Evolutionary conservation across 2,329 filamentous ascomycete genomes (phyloP).

Genomic region (Phialophora chinensis): DNA sequence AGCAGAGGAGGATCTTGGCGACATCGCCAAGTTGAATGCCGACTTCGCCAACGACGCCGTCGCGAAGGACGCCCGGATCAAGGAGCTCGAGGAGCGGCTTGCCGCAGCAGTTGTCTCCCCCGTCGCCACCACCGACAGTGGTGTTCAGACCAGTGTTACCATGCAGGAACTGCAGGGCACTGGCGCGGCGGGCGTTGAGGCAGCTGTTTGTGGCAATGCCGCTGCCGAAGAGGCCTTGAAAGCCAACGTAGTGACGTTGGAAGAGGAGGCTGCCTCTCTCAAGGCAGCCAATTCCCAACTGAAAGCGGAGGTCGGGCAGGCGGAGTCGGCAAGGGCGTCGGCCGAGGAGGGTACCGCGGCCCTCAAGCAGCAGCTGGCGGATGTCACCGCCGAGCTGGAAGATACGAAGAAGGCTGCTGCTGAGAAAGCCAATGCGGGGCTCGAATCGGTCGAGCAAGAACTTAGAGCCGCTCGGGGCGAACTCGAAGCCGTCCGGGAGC

Average conservation of each 20-base stretch:
- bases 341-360: too few species aligned
- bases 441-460: background rate
- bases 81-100: background rate
- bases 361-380: slow-evolving; percentile 3
- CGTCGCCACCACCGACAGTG: background rate
- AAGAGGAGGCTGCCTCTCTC: background rate
- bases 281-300: background rate
- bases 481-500: background rate
- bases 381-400: background rate
- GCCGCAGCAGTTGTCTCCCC: background rate
- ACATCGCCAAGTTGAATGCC: background rate
- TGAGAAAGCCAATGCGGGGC: background rate
- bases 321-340: background rate
- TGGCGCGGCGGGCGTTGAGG: background rate
- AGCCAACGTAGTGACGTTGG: background rate
- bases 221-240: background rate
- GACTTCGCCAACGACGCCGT: background rate
- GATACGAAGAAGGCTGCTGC: background rate
- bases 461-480: background rate
- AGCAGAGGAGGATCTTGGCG: background rate
- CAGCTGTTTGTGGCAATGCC: background rate
- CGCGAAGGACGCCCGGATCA: slow-evolving; percentile 3
- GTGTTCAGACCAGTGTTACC: too few species aligned
- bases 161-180: too few species aligned
- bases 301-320: background rate